Conservation (phyloP, 768 basidiomycete species). For the Leccinum disarticulatum region DNA sequence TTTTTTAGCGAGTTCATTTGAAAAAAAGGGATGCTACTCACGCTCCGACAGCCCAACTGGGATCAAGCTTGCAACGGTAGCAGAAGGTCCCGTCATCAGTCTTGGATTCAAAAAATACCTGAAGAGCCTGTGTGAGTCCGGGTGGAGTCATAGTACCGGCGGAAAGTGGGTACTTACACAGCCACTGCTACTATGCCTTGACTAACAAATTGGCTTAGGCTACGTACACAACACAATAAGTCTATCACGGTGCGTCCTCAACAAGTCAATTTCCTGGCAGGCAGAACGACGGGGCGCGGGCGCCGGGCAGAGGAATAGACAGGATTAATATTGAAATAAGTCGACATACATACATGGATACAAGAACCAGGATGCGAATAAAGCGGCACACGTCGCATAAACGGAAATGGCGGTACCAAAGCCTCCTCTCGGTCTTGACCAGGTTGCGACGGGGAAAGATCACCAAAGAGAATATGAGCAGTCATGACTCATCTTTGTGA, state of each 20-base stretch:
- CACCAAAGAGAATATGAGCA: conserved; percentile 57
- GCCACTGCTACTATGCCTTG: neutral
- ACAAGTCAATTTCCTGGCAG: no score
- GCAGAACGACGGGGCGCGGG: no score
- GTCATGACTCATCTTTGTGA: conserved; percentile 46
- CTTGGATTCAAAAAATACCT: conserved; percentile 18
- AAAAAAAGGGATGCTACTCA: conserved; percentile 23
- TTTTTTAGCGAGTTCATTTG: neutral
- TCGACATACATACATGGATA: no score
- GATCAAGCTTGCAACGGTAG: conserved; percentile 40
- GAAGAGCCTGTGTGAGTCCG: conserved; percentile 20
- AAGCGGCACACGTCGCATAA: conserved; percentile 59
- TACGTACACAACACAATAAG: no score
- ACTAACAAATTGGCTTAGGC: no score
- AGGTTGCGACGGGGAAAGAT: conserved; percentile 37
- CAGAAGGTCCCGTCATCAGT: conserved; percentile 20
- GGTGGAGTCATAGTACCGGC: conserved; percentile 13
- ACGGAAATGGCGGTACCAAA: conserved; percentile 52
- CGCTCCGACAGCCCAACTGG: conserved; percentile 46
- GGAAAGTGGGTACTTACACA: neutral
- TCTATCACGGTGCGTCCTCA: no score
- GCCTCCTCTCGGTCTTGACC: conserved; percentile 13
- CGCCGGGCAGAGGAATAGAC: no score
- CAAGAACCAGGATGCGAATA: conserved; percentile 48
- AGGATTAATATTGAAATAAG: no score